These are phyloP conservation scores for Phytophthora kernoviae DNA, from an alignment of 352 stramenopile genomes.

Conservation along the genomic window DNA sequence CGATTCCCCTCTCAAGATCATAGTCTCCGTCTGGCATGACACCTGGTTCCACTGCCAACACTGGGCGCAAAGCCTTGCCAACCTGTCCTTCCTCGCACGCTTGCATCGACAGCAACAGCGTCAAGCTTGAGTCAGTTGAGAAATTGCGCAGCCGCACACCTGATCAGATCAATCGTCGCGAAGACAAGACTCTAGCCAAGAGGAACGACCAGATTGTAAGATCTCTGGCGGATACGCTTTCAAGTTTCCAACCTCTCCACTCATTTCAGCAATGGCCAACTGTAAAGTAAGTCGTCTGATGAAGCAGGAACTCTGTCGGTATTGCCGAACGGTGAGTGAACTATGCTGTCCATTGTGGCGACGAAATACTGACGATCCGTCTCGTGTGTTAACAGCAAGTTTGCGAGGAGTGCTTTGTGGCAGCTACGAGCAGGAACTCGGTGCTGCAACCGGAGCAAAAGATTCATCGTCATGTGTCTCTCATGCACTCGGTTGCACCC, in stretches of 20 bases:
- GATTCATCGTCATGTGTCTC: slow-evolving; percentile 27
- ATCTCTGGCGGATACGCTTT: slow-evolving; percentile 4
- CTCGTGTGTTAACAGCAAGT: slow-evolving; percentile 20
- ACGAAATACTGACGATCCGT: slow-evolving; percentile 7
- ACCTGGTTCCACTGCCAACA: slow-evolving; percentile 21
- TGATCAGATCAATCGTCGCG: slow-evolving; percentile 4
- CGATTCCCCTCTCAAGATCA: slow-evolving; percentile 21
- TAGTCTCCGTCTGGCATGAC: slow-evolving; percentile 19
- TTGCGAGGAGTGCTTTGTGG: slow-evolving; percentile 26
- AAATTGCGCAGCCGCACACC: background rate
- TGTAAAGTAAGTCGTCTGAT: slow-evolving; percentile 17
- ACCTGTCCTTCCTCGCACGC: slow-evolving; percentile 10
- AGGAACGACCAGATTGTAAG: no score
- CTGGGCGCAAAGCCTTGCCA: slow-evolving; percentile 10
- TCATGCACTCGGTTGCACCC: slow-evolving; percentile 26
- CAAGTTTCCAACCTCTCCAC: no score
- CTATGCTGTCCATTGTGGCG: background rate
- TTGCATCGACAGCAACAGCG: slow-evolving; percentile 10
- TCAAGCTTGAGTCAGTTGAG: slow-evolving; percentile 7
- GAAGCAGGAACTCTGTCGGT: slow-evolving; percentile 33
- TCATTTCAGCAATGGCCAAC: slow-evolving; percentile 24
- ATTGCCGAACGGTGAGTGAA: slow-evolving; percentile 31
- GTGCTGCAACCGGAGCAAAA: slow-evolving; percentile 9
- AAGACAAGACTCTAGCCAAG: background rate
- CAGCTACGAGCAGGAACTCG: slow-evolving; percentile 9